Base-by-base conservation (phyloP, 805 yeast species). In the Kockiozyma suomiensis region DNA sequence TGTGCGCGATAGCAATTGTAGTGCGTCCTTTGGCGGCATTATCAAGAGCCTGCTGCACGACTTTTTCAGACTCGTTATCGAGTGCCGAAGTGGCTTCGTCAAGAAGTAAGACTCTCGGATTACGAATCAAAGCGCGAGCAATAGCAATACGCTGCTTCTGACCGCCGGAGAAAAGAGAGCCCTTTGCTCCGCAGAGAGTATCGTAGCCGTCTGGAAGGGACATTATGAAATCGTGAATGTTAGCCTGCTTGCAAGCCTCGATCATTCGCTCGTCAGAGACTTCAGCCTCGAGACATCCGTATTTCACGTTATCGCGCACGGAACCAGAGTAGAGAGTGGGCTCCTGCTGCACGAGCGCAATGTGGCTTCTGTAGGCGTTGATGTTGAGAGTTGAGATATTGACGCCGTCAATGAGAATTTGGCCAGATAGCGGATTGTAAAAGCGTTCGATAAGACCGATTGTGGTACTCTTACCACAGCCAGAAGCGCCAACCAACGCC, bases 401-500 rank as follows among this genome's bases (percentile, higher is more conserved):
- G n/a, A 26, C 30, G n/a, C 65, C 65, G 40, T 61, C 65, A 17
- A 61, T 50, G 43, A 58, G 23, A n/a, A 61, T 33, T 40, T 46
- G 45, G 25, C 65, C 65, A 5, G 65, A 40, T 17, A 58, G 25
- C 4, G 62, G 62, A 17, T 51, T 40, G 43, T 61, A 61, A 49
- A 61, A 61, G 30, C 57, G 73, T 60, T 84, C 75, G 37, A 85
- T 72, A 26, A 85, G 71, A 63, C 84, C 87, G 2, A 84, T 76
- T 5, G 85, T 78, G 0, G 70, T 68, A 50, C 61, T 55, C 57
- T 4, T 78, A 72, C 45, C 90, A 37, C 71, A 69, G 4, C 97
- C 23, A 89, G 85, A 2, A 92, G 96, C 86, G 1, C 97, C 97
- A n/a, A 90, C 97, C 67, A 90, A 82, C 7, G 97, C 97, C 33